A percentile compares a stretch with the other conserved stretches of the same genome.
Evolutionary conservation across 805 yeast genomes (phyloP).

Genomic region (Geotrichum ghanense): DNA sequence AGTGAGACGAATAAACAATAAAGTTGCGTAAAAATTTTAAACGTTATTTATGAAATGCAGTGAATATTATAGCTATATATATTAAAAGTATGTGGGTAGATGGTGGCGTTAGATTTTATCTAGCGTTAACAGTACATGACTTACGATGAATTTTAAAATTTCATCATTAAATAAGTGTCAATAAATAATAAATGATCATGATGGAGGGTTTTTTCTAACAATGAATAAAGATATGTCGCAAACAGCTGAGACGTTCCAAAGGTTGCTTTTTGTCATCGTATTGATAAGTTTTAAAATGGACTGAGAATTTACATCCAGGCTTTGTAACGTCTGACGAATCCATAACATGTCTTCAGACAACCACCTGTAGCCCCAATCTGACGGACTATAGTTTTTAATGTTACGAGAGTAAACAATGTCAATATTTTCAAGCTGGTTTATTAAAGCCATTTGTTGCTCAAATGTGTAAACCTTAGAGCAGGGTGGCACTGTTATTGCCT

Average conservation of each 20-base stretch:
- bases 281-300: constrained; percentile 8
- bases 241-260: constrained; percentile 5
- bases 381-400: constrained; percentile 3
- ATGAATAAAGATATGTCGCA: constrained; percentile 11
- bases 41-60: no score
- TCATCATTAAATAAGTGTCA: no score
- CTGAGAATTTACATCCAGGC: constrained; percentile 6
- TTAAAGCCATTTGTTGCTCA: constrained; percentile 7
- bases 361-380: constrained; percentile 17
- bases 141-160: no score
- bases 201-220: constrained; percentile 3
- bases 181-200: no score
- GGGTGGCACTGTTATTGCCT: constrained; percentile 15
- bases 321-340: constrained; percentile 9
- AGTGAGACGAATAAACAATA: no score
- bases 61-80: no score
- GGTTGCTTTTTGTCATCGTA: constrained; percentile 7
- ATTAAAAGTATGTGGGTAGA: no score
- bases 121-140: no score
- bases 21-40: no score
- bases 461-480: constrained; percentile 9
- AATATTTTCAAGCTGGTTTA: constrained; percentile 7
- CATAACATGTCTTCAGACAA: constrained; percentile 15
- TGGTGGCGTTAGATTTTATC: no score
- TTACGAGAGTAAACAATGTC: constrained; percentile 9